These are phyloP conservation scores for Hemileccinum rubropunctum DNA, from an alignment of 768 basidiomycete genomes.

Conservation along the genomic window DNA sequence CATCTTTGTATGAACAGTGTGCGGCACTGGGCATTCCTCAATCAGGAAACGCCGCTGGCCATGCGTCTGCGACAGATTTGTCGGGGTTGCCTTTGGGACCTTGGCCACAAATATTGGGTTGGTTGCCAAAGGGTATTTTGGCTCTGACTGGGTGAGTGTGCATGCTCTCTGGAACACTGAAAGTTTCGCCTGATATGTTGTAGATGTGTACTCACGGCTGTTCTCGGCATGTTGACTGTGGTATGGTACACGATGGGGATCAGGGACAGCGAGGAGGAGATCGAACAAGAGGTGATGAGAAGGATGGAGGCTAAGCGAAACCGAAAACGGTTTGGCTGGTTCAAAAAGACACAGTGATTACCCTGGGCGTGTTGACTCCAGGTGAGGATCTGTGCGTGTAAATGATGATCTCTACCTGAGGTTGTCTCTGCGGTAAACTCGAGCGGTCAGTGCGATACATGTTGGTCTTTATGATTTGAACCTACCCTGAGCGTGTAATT, in stretches of 20 bases:
- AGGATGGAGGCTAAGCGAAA: conserved; percentile 56
- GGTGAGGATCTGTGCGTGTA: too few species aligned
- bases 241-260: conserved; percentile 87
- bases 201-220: conserved; percentile 79
- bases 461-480: neutral
- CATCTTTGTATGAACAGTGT: conserved; percentile 71
- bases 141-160: conserved; percentile 69
- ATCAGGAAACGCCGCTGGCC: conserved; percentile 88
- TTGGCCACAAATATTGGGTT: conserved; percentile 68
- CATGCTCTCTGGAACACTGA: neutral
- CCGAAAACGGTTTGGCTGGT: conserved; percentile 43
- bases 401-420: too few species aligned
- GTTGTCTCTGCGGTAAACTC: too few species aligned
- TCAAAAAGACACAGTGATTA: conserved; percentile 14
- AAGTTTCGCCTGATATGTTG: conserved; percentile 8
- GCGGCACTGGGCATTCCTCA: conserved; percentile 50
- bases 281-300: conserved; percentile 65
- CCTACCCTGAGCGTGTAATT: neutral
- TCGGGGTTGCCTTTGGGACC: conserved; percentile 64
- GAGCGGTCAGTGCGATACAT: too few species aligned
- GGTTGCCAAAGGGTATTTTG: conserved; percentile 68
- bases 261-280: conserved; percentile 72
- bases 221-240: conserved; percentile 78
- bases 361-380: too few species aligned
- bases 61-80: conserved; percentile 66